These are phyloP conservation scores for Torrubiella hemipterigena DNA, from an alignment of 2,329 filamentous ascomycete species.

Conservation along the genomic window DNA sequence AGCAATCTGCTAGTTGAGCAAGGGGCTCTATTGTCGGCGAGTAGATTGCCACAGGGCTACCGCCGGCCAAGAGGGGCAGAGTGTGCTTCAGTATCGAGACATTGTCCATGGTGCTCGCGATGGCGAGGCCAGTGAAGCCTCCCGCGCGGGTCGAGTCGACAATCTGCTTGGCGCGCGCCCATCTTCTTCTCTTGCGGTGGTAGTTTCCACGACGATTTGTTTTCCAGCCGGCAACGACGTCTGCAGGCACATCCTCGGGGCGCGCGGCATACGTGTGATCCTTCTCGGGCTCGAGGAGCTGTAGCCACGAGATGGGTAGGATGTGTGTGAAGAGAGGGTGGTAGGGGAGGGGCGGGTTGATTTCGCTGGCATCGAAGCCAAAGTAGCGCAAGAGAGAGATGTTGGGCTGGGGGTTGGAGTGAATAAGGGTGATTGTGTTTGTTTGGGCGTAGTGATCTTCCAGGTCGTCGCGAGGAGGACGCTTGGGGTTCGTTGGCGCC, in stretches of 20 bases:
- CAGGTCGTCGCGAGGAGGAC: slow-evolving; percentile 31
- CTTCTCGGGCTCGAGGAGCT: slow-evolving; percentile 64
- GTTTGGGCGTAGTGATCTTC: slow-evolving; percentile 54
- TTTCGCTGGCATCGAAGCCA: slow-evolving; percentile 61
- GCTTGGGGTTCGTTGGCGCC: slow-evolving; percentile 11
- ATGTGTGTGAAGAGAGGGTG: slow-evolving; percentile 79
- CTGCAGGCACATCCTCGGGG: slow-evolving; percentile 45
- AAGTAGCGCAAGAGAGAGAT: slow-evolving; percentile 83
- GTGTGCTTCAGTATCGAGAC: slow-evolving; percentile 61
- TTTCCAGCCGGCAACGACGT: slow-evolving; percentile 60
- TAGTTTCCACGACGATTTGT: slow-evolving; percentile 73
- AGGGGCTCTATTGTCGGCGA: slow-evolving; percentile 71
- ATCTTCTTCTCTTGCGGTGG: slow-evolving; percentile 78
- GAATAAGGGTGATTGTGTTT: slow-evolving; percentile 72
- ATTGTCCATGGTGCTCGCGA: slow-evolving; percentile 75
- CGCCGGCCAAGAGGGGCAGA: slow-evolving; percentile 71
- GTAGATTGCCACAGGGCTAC: slow-evolving; percentile 78
- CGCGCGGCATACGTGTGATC: slow-evolving; percentile 63
- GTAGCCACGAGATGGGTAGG: slow-evolving; percentile 80
- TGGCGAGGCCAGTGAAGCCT: slow-evolving; percentile 70
- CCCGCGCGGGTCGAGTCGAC: slow-evolving; percentile 66
- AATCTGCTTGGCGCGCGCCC: slow-evolving; percentile 58
- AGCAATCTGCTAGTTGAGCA: slow-evolving; percentile 66
- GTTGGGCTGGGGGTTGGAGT: slow-evolving; percentile 77
- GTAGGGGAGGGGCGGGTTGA: slow-evolving; percentile 40